Evolutionary conservation across 345 rosid species (phyloP), one percentile per base, ranked within the genome.

Genomic region (Sonneratia alba): DNA sequence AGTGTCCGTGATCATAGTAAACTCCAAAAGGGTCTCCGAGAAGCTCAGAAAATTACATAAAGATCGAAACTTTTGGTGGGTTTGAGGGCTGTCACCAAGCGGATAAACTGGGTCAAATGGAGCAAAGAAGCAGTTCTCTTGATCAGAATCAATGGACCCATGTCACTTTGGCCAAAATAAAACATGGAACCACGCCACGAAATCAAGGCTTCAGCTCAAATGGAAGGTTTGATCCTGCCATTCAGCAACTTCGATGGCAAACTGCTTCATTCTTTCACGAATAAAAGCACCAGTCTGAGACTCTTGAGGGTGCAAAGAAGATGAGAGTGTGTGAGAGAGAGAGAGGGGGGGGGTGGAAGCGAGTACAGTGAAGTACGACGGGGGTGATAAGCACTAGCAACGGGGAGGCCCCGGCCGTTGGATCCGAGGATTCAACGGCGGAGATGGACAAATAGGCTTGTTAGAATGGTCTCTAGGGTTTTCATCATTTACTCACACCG

Each of bases 401-500:
- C 66, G 73, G 80, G 72, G 32, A 40, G 71, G 74, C 73, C 68
- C 51, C 36, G 6, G 21, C 87, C 87, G 82, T 87, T 71, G 73
- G 79, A 85, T 83, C 21, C 32, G 18, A 3, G 36, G 11, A 59
- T 48, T 15, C 42, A 79, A 85, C 84, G 84, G 82, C 36, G 3
- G 11, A 22, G 82, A 85, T 85, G 56, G 69, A 72, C 73, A 76
- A 73, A 15, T 22, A 27, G 12, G 40, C 62, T 71, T 72, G 84
- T 79, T 71, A 48, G 84, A 69, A 57, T 55, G 38, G 66, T 37
- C 51, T 65, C 76, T 85, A 81, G 87, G 91, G 87, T 81, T 87
- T 83, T 81, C 49, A 71, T 77, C 36, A 27, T 27, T 61, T 47
- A 36, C 68, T 69, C 19, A 18, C 36, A 9, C 42, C 72, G 21